Evolutionary conservation across 2,329 filamentous ascomycete species (phyloP).

Genomic region (Pyricularia sp.): DNA sequence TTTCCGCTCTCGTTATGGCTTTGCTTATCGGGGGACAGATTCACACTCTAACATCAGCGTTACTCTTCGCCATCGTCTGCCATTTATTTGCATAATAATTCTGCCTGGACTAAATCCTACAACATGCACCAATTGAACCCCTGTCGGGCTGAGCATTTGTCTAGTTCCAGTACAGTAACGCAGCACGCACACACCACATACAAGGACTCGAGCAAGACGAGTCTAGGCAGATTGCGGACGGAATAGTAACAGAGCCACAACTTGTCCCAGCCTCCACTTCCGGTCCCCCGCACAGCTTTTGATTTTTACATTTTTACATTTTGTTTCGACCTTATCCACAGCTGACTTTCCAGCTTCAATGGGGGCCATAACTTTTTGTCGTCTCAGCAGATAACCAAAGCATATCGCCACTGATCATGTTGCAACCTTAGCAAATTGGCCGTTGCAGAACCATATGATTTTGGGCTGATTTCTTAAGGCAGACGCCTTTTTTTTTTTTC

Average conservation of each 20-base stretch:
- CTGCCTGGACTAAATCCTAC: not conserved
- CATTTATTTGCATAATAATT: not conserved
- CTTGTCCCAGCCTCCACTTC: not conserved
- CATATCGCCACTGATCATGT: not conserved
- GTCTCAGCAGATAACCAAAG: not conserved
- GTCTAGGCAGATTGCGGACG: not conserved
- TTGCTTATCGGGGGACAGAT: not conserved
- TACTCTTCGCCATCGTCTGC: not conserved
- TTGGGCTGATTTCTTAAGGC: not conserved
- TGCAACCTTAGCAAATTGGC: not conserved
- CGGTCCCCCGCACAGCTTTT: too few species aligned
- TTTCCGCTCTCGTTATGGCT: not conserved
- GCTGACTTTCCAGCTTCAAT: not conserved
- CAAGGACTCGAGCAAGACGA: not conserved
- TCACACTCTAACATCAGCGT: not conserved
- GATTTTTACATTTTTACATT: not conserved
- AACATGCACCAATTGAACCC: not conserved
- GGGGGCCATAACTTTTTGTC: not conserved
- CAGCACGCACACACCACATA: not conserved
- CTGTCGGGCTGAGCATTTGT: not conserved
- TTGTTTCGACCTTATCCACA: not conserved
- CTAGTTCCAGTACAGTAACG: too few species aligned
- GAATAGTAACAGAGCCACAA: not conserved
- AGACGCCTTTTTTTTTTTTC: not conserved
- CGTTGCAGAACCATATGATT: not conserved